Conservation (phyloP, 192 early-diverging fungal species). For the Cetraspora pellucida region DNA sequence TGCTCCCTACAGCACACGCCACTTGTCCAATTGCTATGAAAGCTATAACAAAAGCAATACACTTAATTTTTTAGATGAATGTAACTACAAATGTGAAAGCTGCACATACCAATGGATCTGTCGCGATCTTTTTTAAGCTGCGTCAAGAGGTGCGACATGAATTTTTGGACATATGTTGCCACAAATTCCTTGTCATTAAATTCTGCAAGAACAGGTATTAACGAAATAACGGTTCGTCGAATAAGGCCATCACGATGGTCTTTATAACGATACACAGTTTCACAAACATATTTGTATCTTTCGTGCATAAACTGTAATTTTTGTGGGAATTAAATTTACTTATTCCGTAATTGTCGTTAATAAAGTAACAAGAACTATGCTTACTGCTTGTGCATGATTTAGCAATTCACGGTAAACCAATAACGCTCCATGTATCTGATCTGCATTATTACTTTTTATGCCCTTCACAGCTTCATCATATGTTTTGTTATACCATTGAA, state of each 20-base stretch:
- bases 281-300: constrained; percentile 73
- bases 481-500: constrained; percentile 74
- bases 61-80: no score
- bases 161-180: constrained; percentile 67
- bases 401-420: constrained; percentile 81
- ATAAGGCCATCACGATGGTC: constrained; percentile 81
- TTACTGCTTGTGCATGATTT: constrained; percentile 76
- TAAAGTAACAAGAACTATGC: not conserved
- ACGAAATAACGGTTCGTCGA: constrained; percentile 76
- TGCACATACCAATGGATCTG: constrained; percentile 49
- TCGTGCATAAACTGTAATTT: constrained; percentile 77
- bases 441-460: constrained; percentile 67
- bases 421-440: constrained; percentile 85
- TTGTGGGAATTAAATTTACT: not conserved
- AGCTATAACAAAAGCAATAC: constrained; percentile 45
- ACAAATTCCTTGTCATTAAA: constrained; percentile 77
- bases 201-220: constrained; percentile 81
- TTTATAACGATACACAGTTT: constrained; percentile 74
- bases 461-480: constrained; percentile 82
- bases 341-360: not conserved
- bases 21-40: constrained; percentile 87
- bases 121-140: constrained; percentile 75
- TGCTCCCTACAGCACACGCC: constrained; percentile 74
- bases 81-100: no score
- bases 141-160: constrained; percentile 72